Base-by-base conservation (phyloP, 2,329 filamentous ascomycete species). In the Magnaporthiopsis rhizophila region DNA sequence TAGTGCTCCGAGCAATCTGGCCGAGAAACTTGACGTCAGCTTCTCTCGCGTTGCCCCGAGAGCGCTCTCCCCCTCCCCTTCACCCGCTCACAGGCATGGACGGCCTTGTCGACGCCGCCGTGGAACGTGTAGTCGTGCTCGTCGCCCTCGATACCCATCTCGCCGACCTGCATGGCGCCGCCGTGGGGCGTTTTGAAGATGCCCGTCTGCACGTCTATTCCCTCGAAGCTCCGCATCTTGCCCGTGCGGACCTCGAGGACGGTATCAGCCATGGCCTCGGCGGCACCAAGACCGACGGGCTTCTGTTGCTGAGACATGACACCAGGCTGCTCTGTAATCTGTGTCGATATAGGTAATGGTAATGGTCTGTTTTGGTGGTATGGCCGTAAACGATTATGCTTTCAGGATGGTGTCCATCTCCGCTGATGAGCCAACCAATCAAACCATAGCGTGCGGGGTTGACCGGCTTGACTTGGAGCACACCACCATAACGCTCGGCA, bases 51-150 rank as follows among this genome's bases (percentile, higher is more conserved):
- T 36, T 8, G 28, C 18, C 38, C n/a, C 30, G 36, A 32, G 18
- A 30, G 28, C 28, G 28, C 28, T 30, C n/a, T n/a, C n/a, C n/a
- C n/a, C n/a, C n/a, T n/a, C n/a, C 28, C 28, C 28, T 5, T 30
- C 28, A 30, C 38, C 30, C 36, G 74, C 80, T 74, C 70, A 82
- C 81, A 85, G 13, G 79, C 81, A 38, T 86, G 81, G 12, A 89
- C 77, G 0, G 86, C 87, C 72, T 89, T 89, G 66, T 90, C 87
- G 0, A 75, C 72, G 0, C 86, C 85, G 8, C 86, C 85, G 65
- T 89, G 87, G 63, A 85, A 84, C 0, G 80, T 82, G 32, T 79
- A 81, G 63, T 87, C 85, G 65, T 89, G 86, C 69, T 88, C 84
- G 66, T 89, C 87, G 6, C 75, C 80, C 21, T 81, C 78, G 18